These are phyloP conservation scores for Globisporangium irregulare DNA, from an alignment of 352 stramenopile species.

Conservation along the genomic window DNA sequence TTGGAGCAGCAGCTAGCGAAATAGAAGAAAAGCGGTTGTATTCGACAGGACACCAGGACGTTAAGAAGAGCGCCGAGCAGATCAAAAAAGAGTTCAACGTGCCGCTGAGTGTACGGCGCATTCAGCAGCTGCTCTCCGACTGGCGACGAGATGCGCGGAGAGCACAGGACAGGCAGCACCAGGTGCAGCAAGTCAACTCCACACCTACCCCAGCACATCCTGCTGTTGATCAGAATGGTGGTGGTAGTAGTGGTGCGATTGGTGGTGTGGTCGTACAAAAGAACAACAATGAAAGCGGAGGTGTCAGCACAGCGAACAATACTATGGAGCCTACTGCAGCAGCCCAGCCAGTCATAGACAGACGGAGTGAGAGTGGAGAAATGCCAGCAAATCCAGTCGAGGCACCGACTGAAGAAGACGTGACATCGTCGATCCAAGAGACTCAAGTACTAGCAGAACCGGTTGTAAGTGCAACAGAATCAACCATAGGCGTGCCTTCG, in stretches of 20 bases:
- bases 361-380: background rate
- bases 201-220: too few species aligned
- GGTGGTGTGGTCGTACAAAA: background rate
- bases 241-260: background rate
- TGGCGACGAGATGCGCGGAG: slow-evolving; percentile 36
- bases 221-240: background rate
- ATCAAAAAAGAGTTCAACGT: slow-evolving; percentile 47
- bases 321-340: background rate
- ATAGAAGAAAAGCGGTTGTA: background rate
- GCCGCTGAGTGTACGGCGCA: slow-evolving; percentile 48
- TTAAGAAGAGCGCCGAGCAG: slow-evolving; percentile 44
- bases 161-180: slow-evolving; percentile 26
- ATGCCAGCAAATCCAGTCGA: background rate
- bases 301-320: too few species aligned
- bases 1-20: background rate
- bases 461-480: background rate
- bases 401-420: background rate
- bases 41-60: background rate
- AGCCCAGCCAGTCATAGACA: background rate
- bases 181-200: background rate
- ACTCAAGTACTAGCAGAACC: background rate
- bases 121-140: slow-evolving; percentile 54
- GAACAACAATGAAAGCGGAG: background rate
- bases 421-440: background rate
- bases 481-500: background rate